Evolutionary conservation across 768 basidiomycete species (phyloP).

Genomic region (Stropharia rugosoannulata): DNA sequence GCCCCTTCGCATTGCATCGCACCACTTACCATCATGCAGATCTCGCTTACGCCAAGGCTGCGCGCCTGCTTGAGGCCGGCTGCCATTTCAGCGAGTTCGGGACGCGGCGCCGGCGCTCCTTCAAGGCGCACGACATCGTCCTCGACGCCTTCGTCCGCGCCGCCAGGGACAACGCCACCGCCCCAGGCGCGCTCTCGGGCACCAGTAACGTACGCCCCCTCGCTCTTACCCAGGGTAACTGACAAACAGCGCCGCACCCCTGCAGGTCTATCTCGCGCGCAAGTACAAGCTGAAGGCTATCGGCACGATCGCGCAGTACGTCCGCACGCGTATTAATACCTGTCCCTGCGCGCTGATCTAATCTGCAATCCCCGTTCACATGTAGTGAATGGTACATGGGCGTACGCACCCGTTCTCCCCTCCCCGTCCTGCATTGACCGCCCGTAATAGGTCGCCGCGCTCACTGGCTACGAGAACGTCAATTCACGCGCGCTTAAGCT

Average conservation of each 20-base stretch:
- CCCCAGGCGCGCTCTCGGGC: constrained; percentile 62
- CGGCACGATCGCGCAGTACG: constrained; percentile 88
- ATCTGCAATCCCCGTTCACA: too few species aligned
- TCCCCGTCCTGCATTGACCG: background rate
- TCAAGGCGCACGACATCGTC: constrained; percentile 74
- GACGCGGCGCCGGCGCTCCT: constrained; percentile 77
- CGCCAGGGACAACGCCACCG: constrained; percentile 38
- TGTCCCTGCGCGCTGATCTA: background rate
- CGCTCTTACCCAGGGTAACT: background rate
- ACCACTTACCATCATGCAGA: constrained; percentile 40
- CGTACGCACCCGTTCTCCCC: constrained; percentile 38
- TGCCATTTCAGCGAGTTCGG: constrained; percentile 87
- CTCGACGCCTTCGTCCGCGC: constrained; percentile 70
- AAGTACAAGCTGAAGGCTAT: constrained; percentile 65
- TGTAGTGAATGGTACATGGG: constrained; percentile 88
- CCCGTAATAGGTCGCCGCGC: constrained; percentile 67
- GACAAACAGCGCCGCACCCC: background rate
- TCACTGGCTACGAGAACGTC: constrained; percentile 77
- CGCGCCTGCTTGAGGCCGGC: constrained; percentile 56
- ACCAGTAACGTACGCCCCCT: constrained; percentile 81
- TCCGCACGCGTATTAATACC: constrained; percentile 10
- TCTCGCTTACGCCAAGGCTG: constrained; percentile 70
- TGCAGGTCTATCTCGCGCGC: constrained; percentile 80
- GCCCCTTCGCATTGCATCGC: background rate
- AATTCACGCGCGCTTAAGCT: constrained; percentile 75